Conservation (phyloP, 1,284 basidiomycete genomes). For the Sporisorium sorghi region DNA sequence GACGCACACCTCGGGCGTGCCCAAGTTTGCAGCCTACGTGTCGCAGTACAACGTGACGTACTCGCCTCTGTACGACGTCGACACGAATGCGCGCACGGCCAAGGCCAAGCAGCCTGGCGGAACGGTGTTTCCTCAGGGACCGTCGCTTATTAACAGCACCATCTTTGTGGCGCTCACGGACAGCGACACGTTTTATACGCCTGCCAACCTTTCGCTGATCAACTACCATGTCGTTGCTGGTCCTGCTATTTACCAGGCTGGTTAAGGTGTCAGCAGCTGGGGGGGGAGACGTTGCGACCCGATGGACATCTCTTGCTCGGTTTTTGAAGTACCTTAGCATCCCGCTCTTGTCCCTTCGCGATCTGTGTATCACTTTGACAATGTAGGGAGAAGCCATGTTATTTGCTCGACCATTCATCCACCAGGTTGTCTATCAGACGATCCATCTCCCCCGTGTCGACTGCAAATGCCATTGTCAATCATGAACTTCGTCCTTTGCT, state of each 20-base stretch:
- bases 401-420: too few species aligned
- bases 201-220: slow-evolving; percentile 52
- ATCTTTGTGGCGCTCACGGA: slow-evolving; percentile 54
- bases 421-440: too few species aligned
- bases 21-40: slow-evolving; percentile 56
- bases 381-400: too few species aligned
- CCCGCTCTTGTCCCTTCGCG: too few species aligned
- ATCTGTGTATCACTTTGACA: too few species aligned
- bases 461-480: too few species aligned
- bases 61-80: slow-evolving; percentile 50
- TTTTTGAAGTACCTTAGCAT: too few species aligned
- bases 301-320: neutral
- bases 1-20: slow-evolving; percentile 40
- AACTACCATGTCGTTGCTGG: slow-evolving; percentile 56
- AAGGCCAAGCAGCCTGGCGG: slow-evolving; percentile 54
- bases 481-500: too few species aligned
- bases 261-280: slow-evolving; percentile 19
- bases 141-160: slow-evolving; percentile 51
- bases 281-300: neutral
- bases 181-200: slow-evolving; percentile 40
- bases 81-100: slow-evolving; percentile 42
- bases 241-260: slow-evolving; percentile 58
- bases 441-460: too few species aligned
- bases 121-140: slow-evolving; percentile 30
- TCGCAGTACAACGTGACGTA: slow-evolving; percentile 60